A percentile compares a stretch with the other conserved stretches of the same genome.
Conservation (phyloP, 2,329 filamentous ascomycete species). For the Chaetomiaceae sp. region DNA sequence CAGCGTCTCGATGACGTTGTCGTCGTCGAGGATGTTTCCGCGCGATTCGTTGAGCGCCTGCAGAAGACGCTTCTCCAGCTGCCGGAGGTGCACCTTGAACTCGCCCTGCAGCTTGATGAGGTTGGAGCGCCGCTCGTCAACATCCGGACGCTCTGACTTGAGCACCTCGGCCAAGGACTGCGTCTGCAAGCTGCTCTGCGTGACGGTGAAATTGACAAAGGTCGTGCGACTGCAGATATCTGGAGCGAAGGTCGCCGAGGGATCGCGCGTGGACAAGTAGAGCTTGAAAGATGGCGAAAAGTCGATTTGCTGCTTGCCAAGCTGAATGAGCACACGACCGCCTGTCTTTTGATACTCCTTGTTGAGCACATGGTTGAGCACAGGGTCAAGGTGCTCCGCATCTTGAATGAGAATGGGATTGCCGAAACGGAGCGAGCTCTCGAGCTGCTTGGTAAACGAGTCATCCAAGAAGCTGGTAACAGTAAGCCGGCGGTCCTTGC, state of each 20-base stretch:
- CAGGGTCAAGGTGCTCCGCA: conserved; percentile 92
- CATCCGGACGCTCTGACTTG: conserved; percentile 94
- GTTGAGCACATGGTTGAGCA: conserved; percentile 97
- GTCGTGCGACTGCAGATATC: conserved; percentile 98
- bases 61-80: conserved; percentile 88
- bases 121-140: conserved; percentile 93
- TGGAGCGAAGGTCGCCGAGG: conserved; percentile 89
- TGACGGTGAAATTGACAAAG: conserved; percentile 99
- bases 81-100: conserved; percentile 95
- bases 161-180: conserved; percentile 96
- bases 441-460: conserved; percentile 95
- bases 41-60: conserved; percentile 96
- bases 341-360: conserved; percentile 99
- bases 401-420: conserved; percentile 99
- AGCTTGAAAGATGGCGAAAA: conserved; percentile 96
- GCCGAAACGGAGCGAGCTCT: conserved; percentile 93
- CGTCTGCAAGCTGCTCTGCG: conserved; percentile 96
- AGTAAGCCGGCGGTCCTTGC: conserved; percentile 86
- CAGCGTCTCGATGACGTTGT: conserved; percentile 95
- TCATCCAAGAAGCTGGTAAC: conserved; percentile 98
- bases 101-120: conserved; percentile 98
- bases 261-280: conserved; percentile 91
- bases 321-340: conserved; percentile 94
- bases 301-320: conserved; percentile 98
- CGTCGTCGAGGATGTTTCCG: conserved; percentile 96